Evolutionary conservation across 257 asterid species (phyloP), one percentile per base, ranked within the genome.

Genomic region (Solanum chiquidenum): DNA sequence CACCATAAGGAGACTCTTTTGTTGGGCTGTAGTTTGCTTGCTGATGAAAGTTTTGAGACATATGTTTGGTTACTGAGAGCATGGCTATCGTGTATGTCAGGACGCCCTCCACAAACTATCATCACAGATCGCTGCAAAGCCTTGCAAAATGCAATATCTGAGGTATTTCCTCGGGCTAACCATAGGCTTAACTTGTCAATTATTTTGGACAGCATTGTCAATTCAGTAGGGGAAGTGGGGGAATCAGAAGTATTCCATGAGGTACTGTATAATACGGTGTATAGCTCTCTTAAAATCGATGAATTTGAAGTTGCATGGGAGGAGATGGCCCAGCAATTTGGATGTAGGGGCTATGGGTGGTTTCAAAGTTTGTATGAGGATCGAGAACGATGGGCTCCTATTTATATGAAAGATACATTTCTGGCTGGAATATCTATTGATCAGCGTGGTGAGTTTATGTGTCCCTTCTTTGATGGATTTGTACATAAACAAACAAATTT

Each of bases 1-100:
- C 93, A 91, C 87, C 93, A 91, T 87, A 34, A 58, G 23, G 89
- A 89, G 86, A 72, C 93, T 71, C 83, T 91, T 76, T 87, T 89
- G 88, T 71, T 91, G 46, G 93, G 89, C 68, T 91, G 92, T 87
- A 88, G 87, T 58, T 87, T 91, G 86, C 85, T 91, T 86, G 90
- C 44, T 52, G 93, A 88, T 87, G 91, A 89, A 86, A 88, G 90
- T 73, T 18, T 79, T 18, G 93, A 88, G 83, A 79, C 92, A 18
- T 91, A 88, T 75, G 84, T 83, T 79, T 91, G 93, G 93, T 87
- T 91, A 86, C 86, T 91, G 84, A 90, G 93, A 83, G 92, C 93
- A 71, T 91, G 93, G 93, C 91, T 91, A 77, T 86, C 93, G 3
- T 91, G 92, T 85, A 87, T 89, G 90, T 85, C 86, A 18, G 93